Evolutionary conservation across 2,329 filamentous ascomycete species (phyloP).

Genomic region (Lojkania enalia): DNA sequence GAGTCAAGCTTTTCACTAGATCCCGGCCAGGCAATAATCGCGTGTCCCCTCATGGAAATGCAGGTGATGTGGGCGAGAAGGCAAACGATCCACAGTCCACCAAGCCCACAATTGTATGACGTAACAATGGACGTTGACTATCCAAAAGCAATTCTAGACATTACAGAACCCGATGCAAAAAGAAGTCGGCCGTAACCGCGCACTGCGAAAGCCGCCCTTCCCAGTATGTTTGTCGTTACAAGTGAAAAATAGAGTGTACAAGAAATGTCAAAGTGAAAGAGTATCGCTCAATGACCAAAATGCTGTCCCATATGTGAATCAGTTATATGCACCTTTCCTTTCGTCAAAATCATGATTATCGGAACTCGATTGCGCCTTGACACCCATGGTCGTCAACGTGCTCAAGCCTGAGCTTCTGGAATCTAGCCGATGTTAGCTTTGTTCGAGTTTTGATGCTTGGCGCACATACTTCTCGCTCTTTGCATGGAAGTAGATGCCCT

Average conservation of each 20-base stretch:
- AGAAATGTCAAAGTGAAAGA: constrained; percentile 21
- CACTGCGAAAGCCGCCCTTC: constrained; percentile 30
- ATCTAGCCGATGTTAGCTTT: constrained; percentile 57
- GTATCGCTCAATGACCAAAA: constrained; percentile 29
- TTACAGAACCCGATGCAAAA: constrained; percentile 13
- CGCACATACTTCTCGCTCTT: constrained; percentile 92
- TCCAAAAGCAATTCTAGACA: constrained; percentile 20
- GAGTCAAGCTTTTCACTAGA: constrained; percentile 3
- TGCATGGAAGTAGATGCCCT: constrained; percentile 95
- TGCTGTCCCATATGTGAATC: constrained; percentile 31
- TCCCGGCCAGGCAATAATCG: no score
- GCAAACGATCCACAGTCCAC: no score
- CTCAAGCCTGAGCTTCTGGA: constrained; percentile 89
- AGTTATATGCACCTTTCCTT: constrained; percentile 18
- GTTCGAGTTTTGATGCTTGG: constrained; percentile 1
- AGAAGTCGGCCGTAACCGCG: constrained; percentile 24
- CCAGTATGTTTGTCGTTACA: constrained; percentile 13
- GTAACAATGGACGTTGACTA: constrained; percentile 14
- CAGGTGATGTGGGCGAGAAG: no score
- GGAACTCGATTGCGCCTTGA: constrained; percentile 85
- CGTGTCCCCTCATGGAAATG: no score
- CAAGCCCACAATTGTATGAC: constrained; percentile 22
- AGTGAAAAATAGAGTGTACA: constrained; percentile 27
- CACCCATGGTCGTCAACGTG: constrained; percentile 85
- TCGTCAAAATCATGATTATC: constrained; percentile 57